Evolutionary conservation across 768 basidiomycete genomes (phyloP), one percentile per base, ranked within the genome.

Genomic region (Pleurotus tuber-regium): DNA sequence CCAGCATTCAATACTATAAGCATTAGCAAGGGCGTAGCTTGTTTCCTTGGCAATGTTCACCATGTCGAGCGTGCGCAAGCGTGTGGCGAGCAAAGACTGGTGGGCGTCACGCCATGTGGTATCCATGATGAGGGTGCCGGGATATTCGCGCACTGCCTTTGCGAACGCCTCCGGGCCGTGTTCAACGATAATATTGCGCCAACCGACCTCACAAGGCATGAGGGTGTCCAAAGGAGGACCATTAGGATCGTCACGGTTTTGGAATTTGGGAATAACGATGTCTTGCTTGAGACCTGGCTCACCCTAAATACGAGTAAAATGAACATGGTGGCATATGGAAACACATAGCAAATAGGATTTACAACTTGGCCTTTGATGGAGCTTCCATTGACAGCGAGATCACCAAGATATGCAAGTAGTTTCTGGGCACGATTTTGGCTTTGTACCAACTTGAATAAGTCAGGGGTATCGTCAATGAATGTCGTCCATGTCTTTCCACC

Each of bases 101-200:
- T 99, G 97, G 19, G 97, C 97, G 63, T 99, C 97, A 67, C 97
- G 90, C 96, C 97, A 98, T 1, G 96, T 98, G 24, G 96, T 98
- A 71, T 99, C 92, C 92, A 94, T 93, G 70, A 97, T 95, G 55
- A 98, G 80, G 50, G 84, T 86, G 51, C 97, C 97, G 47, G 92
- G 91, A 71, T 99, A 98, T 56, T 87, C 89, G 60, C 97, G 87
- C 51, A 98, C 92, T 33, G 97, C 97, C 73, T 94, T 97, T 44
- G 97, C 97, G 64, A 99, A 99, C 1, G 91, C 97, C 68, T 94
- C 97, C 9, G 97, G 97, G 19, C 97, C 97, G 54, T 97, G 80
- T 68, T 98, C 92, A 58, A 97, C 89, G 67, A 99, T 97, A 69
- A 99, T 97, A 73, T 96, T 97, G 55, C 97, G 86, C 97, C 97